phyloP scores from a whole-genome alignment of 805 yeast species.

The Peterozyma toletana region DNA sequence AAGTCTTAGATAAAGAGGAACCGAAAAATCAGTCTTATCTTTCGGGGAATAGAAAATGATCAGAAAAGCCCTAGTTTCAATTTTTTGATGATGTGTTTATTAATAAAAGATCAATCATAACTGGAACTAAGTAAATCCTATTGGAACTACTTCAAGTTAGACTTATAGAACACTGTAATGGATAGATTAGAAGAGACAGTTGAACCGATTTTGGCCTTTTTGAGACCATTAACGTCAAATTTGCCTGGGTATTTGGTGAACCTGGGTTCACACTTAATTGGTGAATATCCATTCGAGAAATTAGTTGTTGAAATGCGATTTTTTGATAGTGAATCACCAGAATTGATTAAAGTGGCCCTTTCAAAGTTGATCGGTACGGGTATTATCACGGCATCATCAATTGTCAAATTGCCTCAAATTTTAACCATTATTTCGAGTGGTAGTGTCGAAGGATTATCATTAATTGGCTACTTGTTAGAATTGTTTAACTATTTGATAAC shows the following conservation, averaged over 20 bases:
- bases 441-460: conserved; percentile 28
- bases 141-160: too few species aligned
- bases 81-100: too few species aligned
- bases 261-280: conserved; percentile 17
- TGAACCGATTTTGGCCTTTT: conserved; percentile 10
- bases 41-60: too few species aligned
- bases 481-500: conserved; percentile 23
- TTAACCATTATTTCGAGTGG: conserved; percentile 20
- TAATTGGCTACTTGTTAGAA: conserved; percentile 24
- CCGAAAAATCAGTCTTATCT: too few species aligned
- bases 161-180: too few species aligned
- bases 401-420: conserved; percentile 34
- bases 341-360: conserved; percentile 20
- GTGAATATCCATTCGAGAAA: conserved; percentile 18
- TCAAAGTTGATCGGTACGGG: conserved; percentile 27
- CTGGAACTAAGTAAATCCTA: too few species aligned
- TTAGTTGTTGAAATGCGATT: conserved; percentile 18
- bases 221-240: conserved; percentile 12
- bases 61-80: too few species aligned
- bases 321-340: conserved; percentile 13
- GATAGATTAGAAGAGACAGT: conserved; percentile 2
- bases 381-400: conserved; percentile 26
- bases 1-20: too few species aligned
- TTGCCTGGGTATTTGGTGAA: conserved; percentile 17
- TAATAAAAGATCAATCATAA: too few species aligned